Percentiles rank a stretch among this genome's conserved stretches.
These are phyloP conservation scores for Halophytophthora batemanensis DNA, from an alignment of 352 stramenopile species.

Conservation along the genomic window DNA sequence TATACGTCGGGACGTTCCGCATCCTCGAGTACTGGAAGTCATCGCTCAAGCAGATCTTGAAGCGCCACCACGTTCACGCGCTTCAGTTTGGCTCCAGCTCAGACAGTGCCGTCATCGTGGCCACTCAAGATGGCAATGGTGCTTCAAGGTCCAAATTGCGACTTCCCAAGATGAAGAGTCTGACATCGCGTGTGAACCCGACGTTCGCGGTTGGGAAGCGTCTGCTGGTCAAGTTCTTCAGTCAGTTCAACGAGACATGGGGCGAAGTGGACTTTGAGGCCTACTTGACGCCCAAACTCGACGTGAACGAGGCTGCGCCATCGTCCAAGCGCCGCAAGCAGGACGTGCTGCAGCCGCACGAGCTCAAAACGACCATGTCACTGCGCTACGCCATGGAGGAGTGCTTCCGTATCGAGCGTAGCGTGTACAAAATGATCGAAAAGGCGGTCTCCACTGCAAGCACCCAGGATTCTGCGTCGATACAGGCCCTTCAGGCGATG, in stretches of 20 bases:
- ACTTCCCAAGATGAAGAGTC: slow-evolving; percentile 44
- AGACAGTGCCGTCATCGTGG: background rate
- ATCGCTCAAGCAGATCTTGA: slow-evolving; percentile 52
- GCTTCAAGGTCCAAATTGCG: slow-evolving; percentile 25
- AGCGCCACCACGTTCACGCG: slow-evolving; percentile 37
- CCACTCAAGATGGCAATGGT: background rate
- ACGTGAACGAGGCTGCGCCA: slow-evolving; percentile 10
- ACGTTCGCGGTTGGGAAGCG: slow-evolving; percentile 63
- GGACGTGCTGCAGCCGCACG: slow-evolving; percentile 34
- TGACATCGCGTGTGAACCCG: slow-evolving; percentile 79
- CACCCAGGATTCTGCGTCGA: background rate
- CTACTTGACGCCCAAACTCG: slow-evolving; percentile 59
- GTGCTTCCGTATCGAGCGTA: slow-evolving; percentile 61
- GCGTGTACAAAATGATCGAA: slow-evolving; percentile 55
- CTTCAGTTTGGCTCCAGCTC: slow-evolving; percentile 12
- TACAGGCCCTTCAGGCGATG: slow-evolving; percentile 25
- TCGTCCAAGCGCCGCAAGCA: slow-evolving; percentile 45
- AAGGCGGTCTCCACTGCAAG: slow-evolving; percentile 3
- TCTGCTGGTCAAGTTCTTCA: slow-evolving; percentile 81
- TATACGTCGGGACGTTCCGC: slow-evolving; percentile 62
- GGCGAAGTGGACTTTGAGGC: slow-evolving; percentile 71
- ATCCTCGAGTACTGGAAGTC: slow-evolving; percentile 58
- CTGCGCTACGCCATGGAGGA: slow-evolving; percentile 77
- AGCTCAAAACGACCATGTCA: slow-evolving; percentile 55
- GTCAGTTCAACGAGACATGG: slow-evolving; percentile 81